Evolutionary conservation across 495 filamentous ascomycete species (phyloP).

Genomic region (Aspergillus sparsus): DNA sequence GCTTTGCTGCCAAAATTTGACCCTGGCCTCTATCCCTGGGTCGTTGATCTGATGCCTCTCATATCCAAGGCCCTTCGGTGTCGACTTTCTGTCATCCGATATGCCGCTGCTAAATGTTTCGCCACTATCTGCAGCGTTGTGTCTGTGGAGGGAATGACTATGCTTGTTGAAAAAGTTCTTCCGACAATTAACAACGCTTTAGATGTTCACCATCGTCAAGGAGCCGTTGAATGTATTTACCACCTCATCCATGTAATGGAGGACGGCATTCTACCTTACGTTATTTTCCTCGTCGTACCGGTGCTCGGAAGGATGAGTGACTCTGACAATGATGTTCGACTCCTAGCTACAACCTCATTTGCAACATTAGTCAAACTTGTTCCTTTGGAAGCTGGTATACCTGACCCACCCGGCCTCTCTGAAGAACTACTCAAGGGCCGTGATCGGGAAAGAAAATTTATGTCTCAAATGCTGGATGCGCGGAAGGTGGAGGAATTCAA

Average conservation of each 20-base stretch:
- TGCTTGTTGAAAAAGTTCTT: slow-evolving; percentile 87
- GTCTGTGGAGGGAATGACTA: slow-evolving; percentile 90
- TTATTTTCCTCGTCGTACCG: slow-evolving; percentile 98
- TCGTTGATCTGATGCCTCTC: slow-evolving; percentile 80
- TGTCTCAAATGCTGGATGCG: slow-evolving; percentile 90
- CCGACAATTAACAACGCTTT: slow-evolving; percentile 86
- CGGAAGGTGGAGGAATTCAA: slow-evolving; percentile 94
- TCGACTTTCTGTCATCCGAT: slow-evolving; percentile 84
- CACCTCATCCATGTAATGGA: slow-evolving; percentile 98
- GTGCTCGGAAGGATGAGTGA: slow-evolving; percentile 99
- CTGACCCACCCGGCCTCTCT: slow-evolving; percentile 91
- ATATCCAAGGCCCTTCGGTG: slow-evolving; percentile 85
- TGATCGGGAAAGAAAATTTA: slow-evolving; percentile 92
- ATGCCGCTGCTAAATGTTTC: slow-evolving; percentile 96
- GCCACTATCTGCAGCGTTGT: slow-evolving; percentile 97
- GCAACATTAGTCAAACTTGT: slow-evolving; percentile 98
- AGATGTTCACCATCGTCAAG: slow-evolving; percentile 85
- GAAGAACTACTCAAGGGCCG: slow-evolving; percentile 83
- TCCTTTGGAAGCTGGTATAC: slow-evolving; percentile 95
- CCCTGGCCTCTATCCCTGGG: slow-evolving; percentile 68
- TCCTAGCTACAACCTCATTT: slow-evolving; percentile 95
- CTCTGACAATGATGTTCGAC: slow-evolving; percentile 89
- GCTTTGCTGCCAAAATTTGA: slow-evolving; percentile 85
- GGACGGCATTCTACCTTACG: slow-evolving; percentile 91
- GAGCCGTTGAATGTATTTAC: slow-evolving; percentile 91